Percentiles rank a stretch among this genome's conserved stretches.
Conservation (phyloP, 2,329 filamentous ascomycete genomes). For the Pezicula carpinea region DNA sequence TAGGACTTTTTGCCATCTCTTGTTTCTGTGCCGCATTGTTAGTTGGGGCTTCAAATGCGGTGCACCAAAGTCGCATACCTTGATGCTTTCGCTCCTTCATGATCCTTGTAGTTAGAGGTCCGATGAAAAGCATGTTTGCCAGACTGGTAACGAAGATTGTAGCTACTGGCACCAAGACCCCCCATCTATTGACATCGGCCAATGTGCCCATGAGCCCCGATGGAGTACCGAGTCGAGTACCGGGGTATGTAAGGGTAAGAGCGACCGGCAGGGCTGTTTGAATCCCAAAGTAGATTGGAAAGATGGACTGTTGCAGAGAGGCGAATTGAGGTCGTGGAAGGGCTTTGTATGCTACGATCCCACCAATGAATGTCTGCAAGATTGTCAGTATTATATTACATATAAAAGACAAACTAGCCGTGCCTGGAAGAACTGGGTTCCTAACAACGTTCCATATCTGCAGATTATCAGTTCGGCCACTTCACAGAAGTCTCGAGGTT, state of each 20-base stretch:
- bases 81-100: slow-evolving; percentile 77
- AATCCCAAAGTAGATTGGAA: slow-evolving; percentile 84
- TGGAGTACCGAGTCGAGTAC: slow-evolving; percentile 37
- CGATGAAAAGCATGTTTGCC: slow-evolving; percentile 65
- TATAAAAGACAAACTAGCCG: slow-evolving; percentile 13
- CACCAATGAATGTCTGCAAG: slow-evolving; percentile 64
- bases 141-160: slow-evolving; percentile 67
- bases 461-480: slow-evolving; percentile 11
- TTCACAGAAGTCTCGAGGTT: slow-evolving; percentile 4
- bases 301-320: slow-evolving; percentile 72
- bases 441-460: slow-evolving; percentile 84
- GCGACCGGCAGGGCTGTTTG: slow-evolving; percentile 72
- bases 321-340: slow-evolving; percentile 79
- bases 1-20: slow-evolving; percentile 85
- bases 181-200: slow-evolving; percentile 54
- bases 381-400: neutral
- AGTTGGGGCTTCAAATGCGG: neutral
- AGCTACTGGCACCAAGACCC: slow-evolving; percentile 63
- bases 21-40: slow-evolving; percentile 51
- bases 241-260: slow-evolving; percentile 76
- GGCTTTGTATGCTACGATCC: slow-evolving; percentile 70
- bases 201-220: slow-evolving; percentile 52
- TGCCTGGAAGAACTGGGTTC: slow-evolving; percentile 82
- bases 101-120: slow-evolving; percentile 68
- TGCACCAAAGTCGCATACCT: slow-evolving; percentile 51